These are phyloP conservation scores for Xylaria sp. DNA, from an alignment of 2,329 filamentous ascomycete species.

Conservation along the genomic window DNA sequence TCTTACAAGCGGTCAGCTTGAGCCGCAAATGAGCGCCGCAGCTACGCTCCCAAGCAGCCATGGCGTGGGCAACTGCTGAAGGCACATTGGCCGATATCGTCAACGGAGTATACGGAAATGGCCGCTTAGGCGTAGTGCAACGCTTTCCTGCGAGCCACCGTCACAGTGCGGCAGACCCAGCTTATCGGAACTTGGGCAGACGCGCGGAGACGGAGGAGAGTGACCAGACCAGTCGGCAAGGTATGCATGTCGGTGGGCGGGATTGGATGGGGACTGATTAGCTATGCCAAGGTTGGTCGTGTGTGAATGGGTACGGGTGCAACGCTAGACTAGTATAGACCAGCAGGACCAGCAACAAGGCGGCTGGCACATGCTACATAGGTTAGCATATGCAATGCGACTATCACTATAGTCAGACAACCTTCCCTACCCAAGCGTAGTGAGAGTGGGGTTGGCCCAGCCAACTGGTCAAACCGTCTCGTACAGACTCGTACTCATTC, in stretches of 20 bases:
- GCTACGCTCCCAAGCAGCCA: conserved; percentile 19
- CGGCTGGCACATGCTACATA: conserved; percentile 22
- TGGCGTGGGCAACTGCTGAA: conserved; percentile 14
- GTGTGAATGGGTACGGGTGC: conserved; percentile 29
- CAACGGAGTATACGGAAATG: conserved; percentile 39
- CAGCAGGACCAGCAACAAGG: conserved; percentile 26
- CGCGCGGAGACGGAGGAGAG: conserved; percentile 35
- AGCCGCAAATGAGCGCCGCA: conserved; percentile 34
- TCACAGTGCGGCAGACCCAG: conserved; percentile 50
- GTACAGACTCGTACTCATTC: conserved; percentile 4
- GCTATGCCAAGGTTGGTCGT: conserved; percentile 24
- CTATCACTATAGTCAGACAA: conserved; percentile 34
- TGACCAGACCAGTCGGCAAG: conserved; percentile 36
- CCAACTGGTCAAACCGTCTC: conserved; percentile 14
- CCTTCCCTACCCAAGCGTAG: conserved; percentile 31
- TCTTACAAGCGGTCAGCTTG: conserved; percentile 36
- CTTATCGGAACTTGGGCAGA: conserved; percentile 41
- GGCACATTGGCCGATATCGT: conserved; percentile 31
- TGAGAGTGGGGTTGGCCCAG: conserved; percentile 33
- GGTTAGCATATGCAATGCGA: conserved; percentile 35
- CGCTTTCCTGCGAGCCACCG: conserved; percentile 39
- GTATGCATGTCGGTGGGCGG: conserved; percentile 34
- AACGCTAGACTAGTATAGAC: conserved; percentile 1
- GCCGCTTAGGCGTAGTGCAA: conserved; percentile 41
- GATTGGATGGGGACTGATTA: conserved; percentile 29